Evolutionary conservation across 2,329 filamentous ascomycete genomes (phyloP), one percentile per base, ranked within the genome.

Genomic region (Gnomoniopsis sp.): DNA sequence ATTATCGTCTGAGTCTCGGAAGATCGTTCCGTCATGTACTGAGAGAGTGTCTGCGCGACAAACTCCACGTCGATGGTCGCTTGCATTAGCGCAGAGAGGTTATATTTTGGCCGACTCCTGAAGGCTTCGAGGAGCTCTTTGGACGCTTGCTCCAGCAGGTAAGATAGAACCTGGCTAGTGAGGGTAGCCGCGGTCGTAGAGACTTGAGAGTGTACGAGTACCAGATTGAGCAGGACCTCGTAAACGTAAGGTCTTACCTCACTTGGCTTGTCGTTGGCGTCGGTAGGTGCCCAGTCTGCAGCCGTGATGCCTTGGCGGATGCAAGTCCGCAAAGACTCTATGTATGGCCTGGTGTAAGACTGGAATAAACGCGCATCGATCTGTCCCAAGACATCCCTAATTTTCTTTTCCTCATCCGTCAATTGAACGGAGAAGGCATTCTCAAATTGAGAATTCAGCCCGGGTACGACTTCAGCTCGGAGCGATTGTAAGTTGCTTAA

Each of bases 11-110:
- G 95, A 15, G 90, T 81, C 70, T 93, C 86, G 8, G 86, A 87
- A 3, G 92, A 91, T 53, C 86, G 83, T 58, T 96, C 89, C 0
- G 91, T 95, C 0, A 91, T 95, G 73, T 96, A 99, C 65, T 93
- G 88, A 61, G 85, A 90, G 36, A 99, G 82, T 6, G 93, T 97
- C 77, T 99, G 95, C 1, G 93, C 91, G 58, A 98, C 88, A 70
- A 99, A 98, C 74, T 99, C 95, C 1, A 97, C 93, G 69, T 99
- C 95, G 1, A 99, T 84, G 0, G 95, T 99, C 1, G 96, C 96
- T 75, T 99, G 96, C 88, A 98, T 96, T 53, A 99, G 83, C 7
- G 90, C 88, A 6, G 88, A 80, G 0, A 99, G 85, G 1, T 86
- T 83, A 74, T 95, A 98, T 21, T 79, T 79, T 4, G 79, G 72